A percentile compares a stretch with the other conserved stretches of the same genome.
Conservation (phyloP, 139 green algal species). For the Picochlorum sp. region DNA sequence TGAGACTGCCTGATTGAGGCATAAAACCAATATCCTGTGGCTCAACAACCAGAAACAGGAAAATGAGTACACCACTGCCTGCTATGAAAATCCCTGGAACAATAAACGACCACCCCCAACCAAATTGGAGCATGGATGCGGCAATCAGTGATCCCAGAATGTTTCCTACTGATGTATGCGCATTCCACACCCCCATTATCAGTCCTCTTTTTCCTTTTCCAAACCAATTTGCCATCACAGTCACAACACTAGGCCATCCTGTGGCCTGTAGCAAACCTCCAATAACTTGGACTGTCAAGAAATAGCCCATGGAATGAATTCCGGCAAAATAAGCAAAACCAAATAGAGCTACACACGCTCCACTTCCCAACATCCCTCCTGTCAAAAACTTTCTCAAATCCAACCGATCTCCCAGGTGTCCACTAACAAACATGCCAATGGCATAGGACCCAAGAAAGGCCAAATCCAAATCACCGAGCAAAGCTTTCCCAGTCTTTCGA, state of each 20-base stretch:
- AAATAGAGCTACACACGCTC: slow-evolving; percentile 58
- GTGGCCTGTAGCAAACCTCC: slow-evolving; percentile 80
- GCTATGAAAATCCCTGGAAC: slow-evolving; percentile 43
- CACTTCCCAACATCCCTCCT: slow-evolving; percentile 76
- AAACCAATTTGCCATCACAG: slow-evolving; percentile 90
- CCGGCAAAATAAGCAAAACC: slow-evolving; percentile 77
- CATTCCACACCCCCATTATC: slow-evolving; percentile 95
- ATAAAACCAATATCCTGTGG: slow-evolving; percentile 64
- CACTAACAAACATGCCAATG: slow-evolving; percentile 84
- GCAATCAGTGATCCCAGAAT: slow-evolving; percentile 79
- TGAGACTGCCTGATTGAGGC: slow-evolving; percentile 15
- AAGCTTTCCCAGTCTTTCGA: slow-evolving; percentile 46
- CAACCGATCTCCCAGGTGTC: slow-evolving; percentile 77
- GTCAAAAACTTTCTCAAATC: slow-evolving; percentile 84
- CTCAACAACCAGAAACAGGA: slow-evolving; percentile 64
- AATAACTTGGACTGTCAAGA: slow-evolving; percentile 51
- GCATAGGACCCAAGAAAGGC: slow-evolving; percentile 86
- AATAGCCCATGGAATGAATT: slow-evolving; percentile 78
- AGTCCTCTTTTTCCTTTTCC: slow-evolving; percentile 84
- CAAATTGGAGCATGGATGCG: slow-evolving; percentile 49
- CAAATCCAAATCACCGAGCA: slow-evolving; percentile 79
- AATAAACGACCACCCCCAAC: slow-evolving; percentile 88
- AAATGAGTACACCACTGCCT: slow-evolving; percentile 41
- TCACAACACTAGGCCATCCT: slow-evolving; percentile 88
- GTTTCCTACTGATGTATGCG: slow-evolving; percentile 87